phyloP scores from a whole-genome alignment of 345 rosid species.

The Zanthoxylum bungeanum region DNA sequence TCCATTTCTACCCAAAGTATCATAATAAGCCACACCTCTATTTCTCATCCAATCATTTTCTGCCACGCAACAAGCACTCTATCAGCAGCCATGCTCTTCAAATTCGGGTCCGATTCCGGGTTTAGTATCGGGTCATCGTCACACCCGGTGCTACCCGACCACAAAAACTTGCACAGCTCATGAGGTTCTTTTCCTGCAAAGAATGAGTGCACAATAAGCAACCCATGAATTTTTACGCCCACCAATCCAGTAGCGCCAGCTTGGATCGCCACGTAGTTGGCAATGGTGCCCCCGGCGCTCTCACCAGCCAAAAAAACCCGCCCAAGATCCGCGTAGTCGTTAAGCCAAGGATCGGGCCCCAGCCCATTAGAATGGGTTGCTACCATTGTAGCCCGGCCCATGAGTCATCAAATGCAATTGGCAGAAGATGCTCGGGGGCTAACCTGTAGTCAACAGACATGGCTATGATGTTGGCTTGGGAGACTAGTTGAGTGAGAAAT shows the following conservation, averaged over 20 bases:
- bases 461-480: constrained; percentile 16
- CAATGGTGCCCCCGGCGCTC: constrained; percentile 41
- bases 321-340: constrained; percentile 23
- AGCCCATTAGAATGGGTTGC: constrained; percentile 18
- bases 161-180: constrained; percentile 27
- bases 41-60: constrained; percentile 36
- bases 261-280: constrained; percentile 25
- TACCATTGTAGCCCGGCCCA: constrained; percentile 37
- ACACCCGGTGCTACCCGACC: constrained; percentile 33
- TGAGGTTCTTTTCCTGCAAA: constrained; percentile 32
- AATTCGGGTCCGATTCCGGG: constrained; percentile 28
- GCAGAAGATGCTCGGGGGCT: constrained; percentile 40
- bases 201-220: constrained; percentile 35
- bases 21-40: constrained; percentile 28
- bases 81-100: constrained; percentile 29
- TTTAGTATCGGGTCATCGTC: constrained; percentile 35
- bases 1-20: constrained; percentile 21
- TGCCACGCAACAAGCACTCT: constrained; percentile 42
- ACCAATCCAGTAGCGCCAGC: constrained; percentile 24
- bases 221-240: constrained; percentile 16
- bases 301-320: constrained; percentile 36
- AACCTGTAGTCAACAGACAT: constrained; percentile 35
- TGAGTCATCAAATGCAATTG: constrained; percentile 39
- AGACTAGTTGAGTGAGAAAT: constrained; percentile 6
- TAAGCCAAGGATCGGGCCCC: constrained; percentile 33